A percentile compares a stretch with the other conserved stretches of the same genome.
Evolutionary conservation across 2,329 filamentous ascomycete genomes (phyloP).

Genomic region (Diaporthe nobilis): DNA sequence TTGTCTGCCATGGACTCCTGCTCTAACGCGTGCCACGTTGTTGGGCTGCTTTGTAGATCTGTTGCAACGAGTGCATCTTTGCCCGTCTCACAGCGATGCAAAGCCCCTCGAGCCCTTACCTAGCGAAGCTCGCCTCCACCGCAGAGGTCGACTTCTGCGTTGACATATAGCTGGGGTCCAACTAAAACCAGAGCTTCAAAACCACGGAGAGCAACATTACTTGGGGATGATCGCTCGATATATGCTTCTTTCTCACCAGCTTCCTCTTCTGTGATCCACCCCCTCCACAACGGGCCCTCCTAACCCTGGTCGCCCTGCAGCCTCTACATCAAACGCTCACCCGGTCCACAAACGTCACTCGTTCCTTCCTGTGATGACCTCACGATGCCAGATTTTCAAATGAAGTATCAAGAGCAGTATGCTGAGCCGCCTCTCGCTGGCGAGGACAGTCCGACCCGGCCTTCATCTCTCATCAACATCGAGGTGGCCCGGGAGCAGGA

Average conservation of each 20-base stretch:
- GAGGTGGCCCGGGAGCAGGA: not conserved
- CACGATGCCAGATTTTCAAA: not conserved
- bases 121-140: not conserved
- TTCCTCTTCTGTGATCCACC: not conserved
- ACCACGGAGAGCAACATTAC: not conserved
- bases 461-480: constrained; percentile 37
- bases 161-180: not conserved
- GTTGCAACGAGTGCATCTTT: not conserved
- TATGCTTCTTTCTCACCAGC: not conserved
- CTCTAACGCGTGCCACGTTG: not conserved
- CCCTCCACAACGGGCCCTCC: not conserved
- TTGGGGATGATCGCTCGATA: not conserved
- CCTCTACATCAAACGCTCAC: not conserved
- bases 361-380: not conserved
- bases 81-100: not conserved
- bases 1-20: not conserved
- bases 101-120: not conserved
- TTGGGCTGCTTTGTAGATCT: not conserved
- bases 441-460: not conserved
- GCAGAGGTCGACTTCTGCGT: not conserved
- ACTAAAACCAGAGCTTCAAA: not conserved
- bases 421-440: constrained; percentile 36
- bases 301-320: not conserved
- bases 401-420: constrained; percentile 34
- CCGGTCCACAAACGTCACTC: not conserved